phyloP scores from a whole-genome alignment of 495 filamentous ascomycete species.

The Hypoxylon cercidicola region DNA sequence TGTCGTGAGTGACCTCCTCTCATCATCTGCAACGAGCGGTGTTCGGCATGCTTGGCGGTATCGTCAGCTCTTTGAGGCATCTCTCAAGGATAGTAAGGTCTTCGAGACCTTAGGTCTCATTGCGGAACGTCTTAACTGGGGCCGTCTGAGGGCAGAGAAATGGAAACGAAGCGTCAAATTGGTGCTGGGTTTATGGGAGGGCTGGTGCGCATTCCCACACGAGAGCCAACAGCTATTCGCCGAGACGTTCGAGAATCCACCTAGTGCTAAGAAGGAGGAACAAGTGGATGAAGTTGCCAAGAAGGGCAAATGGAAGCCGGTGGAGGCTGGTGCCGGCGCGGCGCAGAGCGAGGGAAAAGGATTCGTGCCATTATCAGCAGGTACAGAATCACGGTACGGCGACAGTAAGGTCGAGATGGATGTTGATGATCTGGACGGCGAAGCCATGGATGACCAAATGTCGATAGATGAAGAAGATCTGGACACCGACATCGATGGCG shows the following conservation, averaged over 20 bases:
- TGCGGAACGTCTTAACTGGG: constrained; percentile 82
- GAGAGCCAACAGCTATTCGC: constrained; percentile 78
- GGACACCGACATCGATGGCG: constrained; percentile 61
- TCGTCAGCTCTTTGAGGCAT: constrained; percentile 82
- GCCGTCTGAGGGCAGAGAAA: constrained; percentile 84
- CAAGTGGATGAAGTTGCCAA: constrained; percentile 59
- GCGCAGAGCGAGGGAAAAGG: constrained; percentile 49
- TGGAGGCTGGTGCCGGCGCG: constrained; percentile 61
- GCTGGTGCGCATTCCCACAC: constrained; percentile 86
- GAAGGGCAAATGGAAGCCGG: constrained; percentile 77
- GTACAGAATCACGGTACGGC: constrained; percentile 25
- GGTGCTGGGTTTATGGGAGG: constrained; percentile 85
- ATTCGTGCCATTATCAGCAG: constrained; percentile 47
- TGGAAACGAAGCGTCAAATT: constrained; percentile 84
- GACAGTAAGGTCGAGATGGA: constrained; percentile 36
- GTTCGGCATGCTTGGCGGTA: constrained; percentile 93
- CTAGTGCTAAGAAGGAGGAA: constrained; percentile 64
- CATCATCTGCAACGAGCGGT: constrained; percentile 81
- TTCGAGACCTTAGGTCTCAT: constrained; percentile 86
- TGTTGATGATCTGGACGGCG: constrained; percentile 54
- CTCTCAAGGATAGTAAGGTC: constrained; percentile 72
- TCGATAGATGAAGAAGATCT: constrained; percentile 59
- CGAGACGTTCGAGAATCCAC: constrained; percentile 77
- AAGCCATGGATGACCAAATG: constrained; percentile 61
- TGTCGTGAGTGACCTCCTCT: constrained; percentile 87